These are phyloP conservation scores for Ophiocytium majus DNA, from an alignment of 352 stramenopile genomes.

Conservation along the genomic window DNA sequence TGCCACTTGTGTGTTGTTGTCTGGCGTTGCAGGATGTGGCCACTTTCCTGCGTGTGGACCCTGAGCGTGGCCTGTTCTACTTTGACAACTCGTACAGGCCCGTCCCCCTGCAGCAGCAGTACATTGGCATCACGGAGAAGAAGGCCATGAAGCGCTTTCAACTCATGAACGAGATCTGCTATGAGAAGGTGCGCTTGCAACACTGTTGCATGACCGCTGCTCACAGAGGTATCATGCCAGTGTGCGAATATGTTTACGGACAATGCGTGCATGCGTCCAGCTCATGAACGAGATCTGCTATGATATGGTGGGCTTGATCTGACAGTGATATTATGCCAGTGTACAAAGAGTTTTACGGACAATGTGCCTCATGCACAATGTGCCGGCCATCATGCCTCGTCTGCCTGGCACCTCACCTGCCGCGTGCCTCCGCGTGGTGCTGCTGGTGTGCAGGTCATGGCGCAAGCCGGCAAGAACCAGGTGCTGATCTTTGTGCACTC, in stretches of 20 bases:
- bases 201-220: too few species aligned
- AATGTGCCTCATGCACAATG: too few species aligned
- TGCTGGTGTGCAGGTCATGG: conserved; percentile 52
- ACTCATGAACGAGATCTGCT: conserved; percentile 99
- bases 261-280: too few species aligned
- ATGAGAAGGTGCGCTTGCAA: conserved; percentile 95
- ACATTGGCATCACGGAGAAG: conserved; percentile 98
- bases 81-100: conserved; percentile 98
- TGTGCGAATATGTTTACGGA: too few species aligned
- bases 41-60: conserved; percentile 94
- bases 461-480: conserved; percentile 91
- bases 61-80: conserved; percentile 96
- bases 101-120: conserved; percentile 98
- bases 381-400: too few species aligned
- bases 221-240: too few species aligned
- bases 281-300: conserved; percentile 99
- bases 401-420: too few species aligned
- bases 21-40: conserved; percentile 83
- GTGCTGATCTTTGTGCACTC: conserved; percentile 99
- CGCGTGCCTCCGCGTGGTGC: too few species aligned
- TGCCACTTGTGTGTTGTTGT: too few species aligned
- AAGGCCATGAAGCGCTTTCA: conserved; percentile 98
- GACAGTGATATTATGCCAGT: too few species aligned
- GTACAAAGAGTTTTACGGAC: too few species aligned
- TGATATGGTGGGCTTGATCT: conserved; percentile 92